phyloP scores from a whole-genome alignment of 2,329 filamentous ascomycete genomes.

The Aspergillus felis region DNA sequence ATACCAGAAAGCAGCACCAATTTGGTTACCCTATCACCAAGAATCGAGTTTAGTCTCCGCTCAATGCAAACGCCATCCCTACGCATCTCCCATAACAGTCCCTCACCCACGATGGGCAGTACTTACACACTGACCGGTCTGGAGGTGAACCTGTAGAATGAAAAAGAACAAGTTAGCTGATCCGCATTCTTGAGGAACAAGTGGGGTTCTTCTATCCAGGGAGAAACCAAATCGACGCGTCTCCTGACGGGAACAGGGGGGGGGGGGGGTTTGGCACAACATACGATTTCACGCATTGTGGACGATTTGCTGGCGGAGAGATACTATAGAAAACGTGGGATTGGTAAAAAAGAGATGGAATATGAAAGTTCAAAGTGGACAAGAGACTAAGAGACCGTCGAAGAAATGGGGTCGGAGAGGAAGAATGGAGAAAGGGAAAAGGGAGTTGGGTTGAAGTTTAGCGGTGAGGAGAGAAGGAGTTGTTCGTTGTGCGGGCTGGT shows the following conservation, averaged over 20 bases:
- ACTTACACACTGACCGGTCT: constrained; percentile 98
- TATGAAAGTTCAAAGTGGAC: constrained; percentile 2
- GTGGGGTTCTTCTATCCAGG: constrained; percentile 27
- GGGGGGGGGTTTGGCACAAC: constrained; percentile 22
- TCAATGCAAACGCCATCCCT: background rate
- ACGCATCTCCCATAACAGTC: background rate
- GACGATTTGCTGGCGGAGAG: constrained; percentile 19
- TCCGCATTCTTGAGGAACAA: constrained; percentile 23
- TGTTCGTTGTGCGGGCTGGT: constrained; percentile 4
- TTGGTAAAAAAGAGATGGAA: background rate
- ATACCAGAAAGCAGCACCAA: constrained; percentile 98
- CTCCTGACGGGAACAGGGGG: constrained; percentile 3
- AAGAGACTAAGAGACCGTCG: constrained; percentile 16
- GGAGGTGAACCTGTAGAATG: constrained; percentile 79
- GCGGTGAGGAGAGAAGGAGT: background rate
- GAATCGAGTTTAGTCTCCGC: constrained; percentile 19
- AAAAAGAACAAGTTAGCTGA: constrained; percentile 31
- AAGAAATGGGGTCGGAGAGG: constrained; percentile 22
- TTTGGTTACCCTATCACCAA: constrained; percentile 85
- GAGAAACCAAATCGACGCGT: constrained; percentile 32
- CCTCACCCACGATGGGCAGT: background rate
- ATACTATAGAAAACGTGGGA: constrained; percentile 5
- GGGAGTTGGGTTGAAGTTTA: background rate
- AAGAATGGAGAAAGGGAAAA: constrained; percentile 2
- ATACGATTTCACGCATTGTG: constrained; percentile 70